Percentiles rank a stretch among this genome's conserved stretches.
These are phyloP conservation scores for Chalaropsis ovoidea DNA, from an alignment of 2,329 filamentous ascomycete genomes.

Conservation along the genomic window DNA sequence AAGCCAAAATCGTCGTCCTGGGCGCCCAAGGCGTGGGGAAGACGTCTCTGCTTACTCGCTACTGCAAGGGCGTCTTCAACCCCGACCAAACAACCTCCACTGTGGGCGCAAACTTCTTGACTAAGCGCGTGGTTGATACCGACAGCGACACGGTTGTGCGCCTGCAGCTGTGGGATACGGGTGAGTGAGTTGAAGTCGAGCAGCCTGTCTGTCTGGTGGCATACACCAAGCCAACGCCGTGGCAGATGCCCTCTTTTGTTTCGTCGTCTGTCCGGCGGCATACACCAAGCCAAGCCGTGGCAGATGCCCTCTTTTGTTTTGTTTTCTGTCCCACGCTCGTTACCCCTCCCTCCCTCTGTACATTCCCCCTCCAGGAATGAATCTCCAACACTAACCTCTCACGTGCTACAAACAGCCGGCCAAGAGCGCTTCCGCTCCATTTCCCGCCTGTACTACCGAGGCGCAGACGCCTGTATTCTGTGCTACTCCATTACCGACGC, in stretches of 20 bases:
- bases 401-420: slow-evolving; percentile 45
- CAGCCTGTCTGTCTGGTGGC: neutral
- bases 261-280: slow-evolving; percentile 8
- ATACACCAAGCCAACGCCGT: slow-evolving; percentile 7
- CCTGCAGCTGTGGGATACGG: slow-evolving; percentile 95
- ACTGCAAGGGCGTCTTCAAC: slow-evolving; percentile 61
- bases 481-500: slow-evolving; percentile 91
- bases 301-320: slow-evolving; percentile 21
- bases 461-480: slow-evolving; percentile 84
- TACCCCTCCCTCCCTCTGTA: slow-evolving; percentile 20
- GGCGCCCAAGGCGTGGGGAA: slow-evolving; percentile 72
- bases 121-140: slow-evolving; percentile 68
- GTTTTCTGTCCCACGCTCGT: slow-evolving; percentile 15
- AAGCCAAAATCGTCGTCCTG: slow-evolving; percentile 73
- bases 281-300: slow-evolving; percentile 5
- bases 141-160: slow-evolving; percentile 79
- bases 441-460: slow-evolving; percentile 89
- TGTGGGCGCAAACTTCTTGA: slow-evolving; percentile 71
- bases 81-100: slow-evolving; percentile 56
- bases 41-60: slow-evolving; percentile 66
- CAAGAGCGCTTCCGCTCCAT: slow-evolving; percentile 94
- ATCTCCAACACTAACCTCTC: neutral
- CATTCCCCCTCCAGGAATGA: slow-evolving; percentile 14
- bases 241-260: slow-evolving; percentile 22
- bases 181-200: slow-evolving; percentile 32